Percentiles rank a stretch among this genome's conserved stretches.
phyloP scores from a whole-genome alignment of 441 rosid genomes.

The Jatropha podagrica region DNA sequence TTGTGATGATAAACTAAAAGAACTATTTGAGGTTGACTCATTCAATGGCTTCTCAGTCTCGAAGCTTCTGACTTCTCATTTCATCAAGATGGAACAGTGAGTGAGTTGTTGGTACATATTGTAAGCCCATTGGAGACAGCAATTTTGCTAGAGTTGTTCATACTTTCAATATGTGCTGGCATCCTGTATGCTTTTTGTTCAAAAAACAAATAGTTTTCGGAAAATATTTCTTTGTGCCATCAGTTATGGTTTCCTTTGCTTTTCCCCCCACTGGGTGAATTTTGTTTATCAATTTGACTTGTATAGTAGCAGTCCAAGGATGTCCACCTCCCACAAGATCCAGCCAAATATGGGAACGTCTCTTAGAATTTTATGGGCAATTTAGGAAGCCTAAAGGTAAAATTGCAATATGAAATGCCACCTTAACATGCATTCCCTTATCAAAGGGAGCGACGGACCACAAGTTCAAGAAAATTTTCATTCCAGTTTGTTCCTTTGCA shows the following conservation, averaged over 20 bases:
- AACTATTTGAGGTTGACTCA: conserved; percentile 54
- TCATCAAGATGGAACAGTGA: conserved; percentile 53
- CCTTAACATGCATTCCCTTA: conserved; percentile 13
- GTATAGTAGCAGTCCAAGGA: neutral
- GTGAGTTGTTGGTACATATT: conserved; percentile 26
- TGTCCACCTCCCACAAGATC: neutral
- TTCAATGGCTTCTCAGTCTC: conserved; percentile 45
- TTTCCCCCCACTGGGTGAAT: neutral
- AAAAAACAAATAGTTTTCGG: conserved; percentile 14
- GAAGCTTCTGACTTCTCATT: conserved; percentile 47
- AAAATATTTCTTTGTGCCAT: neutral
- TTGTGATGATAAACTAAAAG: conserved; percentile 48
- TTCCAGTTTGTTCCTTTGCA: conserved; percentile 8
- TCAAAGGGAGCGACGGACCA: conserved; percentile 11
- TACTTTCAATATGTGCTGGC: conserved; percentile 9
- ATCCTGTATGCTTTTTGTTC: conserved; percentile 12
- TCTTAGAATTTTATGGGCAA: neutral
- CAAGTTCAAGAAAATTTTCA: conserved; percentile 20
- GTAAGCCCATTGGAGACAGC: conserved; percentile 31
- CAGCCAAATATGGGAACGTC: neutral
- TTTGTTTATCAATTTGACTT: neutral
- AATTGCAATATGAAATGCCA: conserved; percentile 20
- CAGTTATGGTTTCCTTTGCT: neutral
- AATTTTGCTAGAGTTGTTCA: conserved; percentile 21
- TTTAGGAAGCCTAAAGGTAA: conserved; percentile 14